These are phyloP conservation scores for Zygoascus hellenicus DNA, from an alignment of 1,139 yeast species.

Conservation along the genomic window DNA sequence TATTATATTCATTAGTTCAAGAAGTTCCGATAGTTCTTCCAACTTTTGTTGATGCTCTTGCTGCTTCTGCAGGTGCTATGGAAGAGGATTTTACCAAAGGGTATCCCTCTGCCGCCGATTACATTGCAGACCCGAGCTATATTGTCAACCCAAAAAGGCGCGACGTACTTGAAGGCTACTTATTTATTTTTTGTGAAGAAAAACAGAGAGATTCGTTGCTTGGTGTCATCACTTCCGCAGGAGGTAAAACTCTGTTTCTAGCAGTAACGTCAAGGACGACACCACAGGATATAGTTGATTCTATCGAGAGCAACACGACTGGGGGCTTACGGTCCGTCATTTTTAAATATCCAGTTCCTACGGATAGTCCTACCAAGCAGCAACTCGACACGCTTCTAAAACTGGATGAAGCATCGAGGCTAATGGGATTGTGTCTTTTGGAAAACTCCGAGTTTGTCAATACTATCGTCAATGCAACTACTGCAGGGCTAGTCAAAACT, in stretches of 20 bases:
- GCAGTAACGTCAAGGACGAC: slow-evolving; percentile 2
- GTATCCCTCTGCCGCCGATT: slow-evolving; percentile 24
- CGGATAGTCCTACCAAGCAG: slow-evolving; percentile 7
- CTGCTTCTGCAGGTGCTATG: slow-evolving; percentile 12
- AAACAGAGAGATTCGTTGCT: slow-evolving; percentile 20
- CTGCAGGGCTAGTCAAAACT: slow-evolving; percentile 2
- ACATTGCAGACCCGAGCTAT: slow-evolving; percentile 15
- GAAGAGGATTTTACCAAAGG: slow-evolving; percentile 16
- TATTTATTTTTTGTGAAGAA: slow-evolving; percentile 18
- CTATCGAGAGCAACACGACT: slow-evolving; percentile 18
- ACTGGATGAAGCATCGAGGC: slow-evolving; percentile 17
- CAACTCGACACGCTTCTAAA: slow-evolving; percentile 11
- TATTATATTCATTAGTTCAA: slow-evolving; percentile 26
- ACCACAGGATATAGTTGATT: slow-evolving; percentile 11
- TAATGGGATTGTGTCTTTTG: slow-evolving; percentile 13
- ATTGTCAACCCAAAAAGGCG: slow-evolving; percentile 19
- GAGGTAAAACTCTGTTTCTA: slow-evolving; percentile 7
- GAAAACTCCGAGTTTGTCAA: slow-evolving; percentile 14
- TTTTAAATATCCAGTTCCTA: slow-evolving; percentile 11
- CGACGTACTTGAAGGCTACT: slow-evolving; percentile 18
- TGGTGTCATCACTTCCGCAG: slow-evolving; percentile 21
- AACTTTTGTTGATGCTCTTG: slow-evolving; percentile 20
- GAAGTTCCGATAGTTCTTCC: slow-evolving; percentile 25
- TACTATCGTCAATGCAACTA: slow-evolving; percentile 14
- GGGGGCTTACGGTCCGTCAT: neutral